Evolutionary conservation across 1,284 basidiomycete genomes (phyloP), one percentile per base, ranked within the genome.

Genomic region (Tremellales sp.): DNA sequence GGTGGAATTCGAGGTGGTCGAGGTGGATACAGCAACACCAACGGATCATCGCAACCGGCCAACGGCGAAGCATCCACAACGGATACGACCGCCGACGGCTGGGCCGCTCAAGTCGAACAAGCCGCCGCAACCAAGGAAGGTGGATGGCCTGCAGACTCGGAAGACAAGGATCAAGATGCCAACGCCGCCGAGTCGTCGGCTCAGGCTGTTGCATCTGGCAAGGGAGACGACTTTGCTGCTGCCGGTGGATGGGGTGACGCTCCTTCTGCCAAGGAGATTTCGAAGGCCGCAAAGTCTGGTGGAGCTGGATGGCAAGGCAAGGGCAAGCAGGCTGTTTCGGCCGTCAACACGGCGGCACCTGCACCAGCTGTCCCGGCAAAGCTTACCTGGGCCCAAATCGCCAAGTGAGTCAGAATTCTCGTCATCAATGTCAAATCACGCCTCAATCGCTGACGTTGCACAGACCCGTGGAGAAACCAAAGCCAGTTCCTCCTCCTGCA

Each of bases 401-500:
- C 74, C 46, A 73, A 72, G 74, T 75, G 48, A 49, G 73, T 61
- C 3, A 15, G 15, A 24, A n/a, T 26, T 22, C 7, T 31, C 13
- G 19, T 25, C 22, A 40, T 31, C 11, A 17, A 10, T 31, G 22
- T n/a, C 4, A 36, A 25, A 31, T 19, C 23, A n/a, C n/a, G 13
- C 21, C 25, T 10, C 17, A 12, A 26, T 2, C 29, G 29, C 36
- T 54, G 33, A 41, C 26, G 27, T 46, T n/a, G n/a, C n/a, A 8
- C 45, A 74, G 72, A 56, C 72, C 72, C 33, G 51, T 50, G 36
- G 72, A 74, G 52, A 73, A 73, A 58, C 72, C 72, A 48, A 74
- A 74, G 63, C 72, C 72, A 19, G 53, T 54, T 3, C 84, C 50
- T 84, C 85, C 52, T 83, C 89, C 52, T 81, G 87, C 26, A 82